These are phyloP conservation scores for Agastache rugosa DNA, from an alignment of 257 asterid species.

Conservation along the genomic window DNA sequence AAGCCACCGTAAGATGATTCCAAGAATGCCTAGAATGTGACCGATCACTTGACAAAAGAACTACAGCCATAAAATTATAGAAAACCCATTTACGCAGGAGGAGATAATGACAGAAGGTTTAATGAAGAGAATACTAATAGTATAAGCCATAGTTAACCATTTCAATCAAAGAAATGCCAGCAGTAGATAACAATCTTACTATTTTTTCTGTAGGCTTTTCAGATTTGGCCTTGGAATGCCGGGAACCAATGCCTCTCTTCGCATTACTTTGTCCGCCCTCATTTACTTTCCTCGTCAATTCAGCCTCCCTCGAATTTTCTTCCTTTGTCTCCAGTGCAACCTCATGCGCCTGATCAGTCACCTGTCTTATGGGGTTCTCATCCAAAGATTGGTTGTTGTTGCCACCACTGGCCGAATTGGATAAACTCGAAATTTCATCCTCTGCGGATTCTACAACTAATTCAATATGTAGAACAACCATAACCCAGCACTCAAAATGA, in stretches of 20 bases:
- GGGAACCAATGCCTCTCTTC: conserved; percentile 37
- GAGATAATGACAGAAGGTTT: background rate
- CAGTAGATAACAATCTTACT: conserved; percentile 42
- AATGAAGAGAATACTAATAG: conserved; percentile 7
- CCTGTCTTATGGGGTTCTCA: conserved; percentile 62
- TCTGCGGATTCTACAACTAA: conserved; percentile 44
- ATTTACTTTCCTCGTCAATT: conserved; percentile 37
- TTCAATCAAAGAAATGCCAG: conserved; percentile 16
- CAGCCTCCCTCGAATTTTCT: conserved; percentile 34
- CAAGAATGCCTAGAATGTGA: conserved; percentile 6
- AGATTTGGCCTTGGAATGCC: conserved; percentile 38
- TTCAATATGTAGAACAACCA: background rate
- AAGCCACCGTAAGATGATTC: conserved; percentile 9
- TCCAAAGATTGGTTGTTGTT: conserved; percentile 39
- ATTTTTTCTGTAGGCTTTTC: conserved; percentile 36
- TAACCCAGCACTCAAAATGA: conserved; percentile 7
- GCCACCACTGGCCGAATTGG: conserved; percentile 30
- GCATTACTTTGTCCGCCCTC: conserved; percentile 35
- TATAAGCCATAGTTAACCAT: conserved; percentile 38
- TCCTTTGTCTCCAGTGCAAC: conserved; percentile 36
- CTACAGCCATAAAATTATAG: conserved; percentile 5
- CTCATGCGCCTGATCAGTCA: conserved; percentile 43
- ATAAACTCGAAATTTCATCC: conserved; percentile 40
- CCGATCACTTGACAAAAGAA: conserved; percentile 17
- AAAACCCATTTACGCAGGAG: background rate